phyloP scores from a whole-genome alignment of 768 basidiomycete species.

The Leucosporidium scottii region DNA sequence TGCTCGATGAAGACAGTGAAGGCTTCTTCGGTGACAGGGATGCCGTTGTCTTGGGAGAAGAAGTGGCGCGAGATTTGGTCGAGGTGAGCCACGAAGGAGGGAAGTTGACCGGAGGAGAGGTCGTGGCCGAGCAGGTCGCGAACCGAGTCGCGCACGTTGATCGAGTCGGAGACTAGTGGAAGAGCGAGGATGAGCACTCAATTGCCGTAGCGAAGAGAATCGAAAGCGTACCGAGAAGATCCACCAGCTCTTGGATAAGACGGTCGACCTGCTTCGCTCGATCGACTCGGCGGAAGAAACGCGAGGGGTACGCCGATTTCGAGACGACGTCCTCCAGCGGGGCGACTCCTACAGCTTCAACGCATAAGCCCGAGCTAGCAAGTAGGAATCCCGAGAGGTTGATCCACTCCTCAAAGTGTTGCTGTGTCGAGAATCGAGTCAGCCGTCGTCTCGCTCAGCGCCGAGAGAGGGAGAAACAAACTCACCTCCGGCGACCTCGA shows the following conservation, averaged over 20 bases:
- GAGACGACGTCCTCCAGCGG: slow-evolving; percentile 41
- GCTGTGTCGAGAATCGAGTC: slow-evolving; percentile 47
- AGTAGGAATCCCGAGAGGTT: slow-evolving; percentile 73
- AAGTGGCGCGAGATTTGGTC: slow-evolving; percentile 4
- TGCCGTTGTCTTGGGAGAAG: slow-evolving; percentile 22
- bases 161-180: slow-evolving; percentile 49
- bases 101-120: slow-evolving; percentile 61
- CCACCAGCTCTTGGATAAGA: slow-evolving; percentile 49
- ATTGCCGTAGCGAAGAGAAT: not conserved
- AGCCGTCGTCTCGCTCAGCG: not conserved
- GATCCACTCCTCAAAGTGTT: slow-evolving; percentile 67
- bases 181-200: not conserved
- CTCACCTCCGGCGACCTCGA: not conserved
- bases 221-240: slow-evolving; percentile 46
- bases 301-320: slow-evolving; percentile 28
- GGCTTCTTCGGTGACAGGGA: slow-evolving; percentile 25
- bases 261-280: slow-evolving; percentile 20
- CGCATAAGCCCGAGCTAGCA: slow-evolving; percentile 61
- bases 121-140: slow-evolving; percentile 75
- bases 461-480: no score
- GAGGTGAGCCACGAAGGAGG: slow-evolving; percentile 19
- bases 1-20: slow-evolving; percentile 43
- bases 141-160: slow-evolving; percentile 66
- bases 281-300: slow-evolving; percentile 31
- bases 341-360: slow-evolving; percentile 50